Evolutionary conservation across 1,139 yeast genomes (phyloP).

Genomic region (Hyphopichia buzzinii): DNA sequence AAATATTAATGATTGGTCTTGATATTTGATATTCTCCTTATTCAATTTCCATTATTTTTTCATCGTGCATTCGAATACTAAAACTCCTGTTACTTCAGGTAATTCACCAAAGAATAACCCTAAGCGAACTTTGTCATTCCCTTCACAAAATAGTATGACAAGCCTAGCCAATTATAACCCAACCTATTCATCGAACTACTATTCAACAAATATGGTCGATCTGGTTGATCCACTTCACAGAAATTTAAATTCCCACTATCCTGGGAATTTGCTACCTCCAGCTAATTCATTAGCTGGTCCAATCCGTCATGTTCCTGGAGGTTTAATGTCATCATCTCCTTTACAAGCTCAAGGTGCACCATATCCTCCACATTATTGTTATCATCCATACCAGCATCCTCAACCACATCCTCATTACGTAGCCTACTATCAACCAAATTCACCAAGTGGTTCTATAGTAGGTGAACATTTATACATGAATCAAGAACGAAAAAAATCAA

Average conservation of each 20-base stretch:
- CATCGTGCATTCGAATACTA: slow-evolving; percentile 1
- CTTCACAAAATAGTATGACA: neutral
- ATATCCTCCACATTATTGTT: neutral
- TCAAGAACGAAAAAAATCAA: slow-evolving; percentile 18
- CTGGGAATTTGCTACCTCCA: neutral
- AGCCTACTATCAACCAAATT: slow-evolving; percentile 2
- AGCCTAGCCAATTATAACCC: slow-evolving; percentile 2
- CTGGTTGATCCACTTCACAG: neutral
- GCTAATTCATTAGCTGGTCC: neutral
- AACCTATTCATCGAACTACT: neutral
- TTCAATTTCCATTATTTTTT: neutral
- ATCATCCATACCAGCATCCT: slow-evolving; percentile 1
- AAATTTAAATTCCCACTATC: no score
- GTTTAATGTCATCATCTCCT: neutral
- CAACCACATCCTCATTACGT: slow-evolving; percentile 2
- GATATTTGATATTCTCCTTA: no score
- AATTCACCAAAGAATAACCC: neutral
- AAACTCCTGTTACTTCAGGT: neutral
- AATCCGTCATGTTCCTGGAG: neutral
- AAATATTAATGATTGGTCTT: no score
- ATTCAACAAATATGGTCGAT: neutral
- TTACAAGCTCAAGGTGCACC: neutral
- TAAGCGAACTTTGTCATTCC: neutral
- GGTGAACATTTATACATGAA: neutral
- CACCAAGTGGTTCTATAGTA: neutral